Base-by-base conservation (phyloP, 2,329 filamentous ascomycete species). In the Xylaria sp. region DNA sequence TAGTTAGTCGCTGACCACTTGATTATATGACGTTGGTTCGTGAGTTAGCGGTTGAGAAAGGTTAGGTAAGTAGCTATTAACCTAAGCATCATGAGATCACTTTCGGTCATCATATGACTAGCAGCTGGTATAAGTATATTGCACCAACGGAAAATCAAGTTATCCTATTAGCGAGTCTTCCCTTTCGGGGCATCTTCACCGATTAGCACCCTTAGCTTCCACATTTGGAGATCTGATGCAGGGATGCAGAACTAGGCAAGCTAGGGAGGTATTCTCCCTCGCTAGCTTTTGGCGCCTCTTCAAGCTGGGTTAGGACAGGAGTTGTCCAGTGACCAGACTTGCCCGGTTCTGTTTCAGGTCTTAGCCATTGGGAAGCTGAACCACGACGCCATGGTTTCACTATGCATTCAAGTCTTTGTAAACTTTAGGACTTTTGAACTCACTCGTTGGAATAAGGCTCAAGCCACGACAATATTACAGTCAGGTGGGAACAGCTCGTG, bases 141-240 rank as follows among this genome's bases (percentile, higher is more conserved):
- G n/a, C 8, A 32, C 9, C 28, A 60, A 39, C 15, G 30, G 58
- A 43, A 18, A 25, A 45, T 36, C 25, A 25, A 50, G 13, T 13
- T 55, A 20, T 32, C 34, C 18, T 18, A 25, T 41, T 41, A 41
- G 32, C 23, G 34, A 41, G 34, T 28, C n/a, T 20, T 41, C 34
- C 36, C 53, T 6, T 59, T 60, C 50, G 12, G 25, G 18, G 34
- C 23, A 23, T 28, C 39, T 46, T 36, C 48, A 60, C 46, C 58
- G 59, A 60, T 45, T 39, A 32, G 20, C 46, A 39, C 46, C 28
- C 18, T 23, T 34, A 36, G 41, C 52, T 65, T 62, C 66, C 62
- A 20, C 20, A 68, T 68, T 59, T 6, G 57, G 62, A 62, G 66
- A 68, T 68, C 66, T 46, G 60, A 39, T 45, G 45, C 66, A 70